Evolutionary conservation across 2,329 filamentous ascomycete genomes (phyloP).

Genomic region (Sordariomycetes sp.): DNA sequence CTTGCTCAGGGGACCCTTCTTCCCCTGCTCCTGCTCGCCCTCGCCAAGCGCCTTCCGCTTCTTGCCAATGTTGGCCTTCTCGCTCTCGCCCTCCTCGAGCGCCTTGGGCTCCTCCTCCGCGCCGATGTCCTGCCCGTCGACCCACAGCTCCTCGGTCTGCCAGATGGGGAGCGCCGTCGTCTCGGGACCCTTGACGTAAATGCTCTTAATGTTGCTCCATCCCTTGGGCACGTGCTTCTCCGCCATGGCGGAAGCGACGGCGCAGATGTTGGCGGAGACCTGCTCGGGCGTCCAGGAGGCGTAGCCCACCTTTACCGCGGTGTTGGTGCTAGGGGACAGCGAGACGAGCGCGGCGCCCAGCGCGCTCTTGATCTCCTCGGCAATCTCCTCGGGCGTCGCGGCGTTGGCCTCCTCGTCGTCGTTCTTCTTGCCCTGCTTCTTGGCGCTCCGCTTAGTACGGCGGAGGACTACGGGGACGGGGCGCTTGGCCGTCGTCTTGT

Average conservation of each 20-base stretch:
- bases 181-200: slow-evolving; percentile 85
- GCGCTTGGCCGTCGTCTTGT: slow-evolving; percentile 68
- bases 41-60: slow-evolving; percentile 32
- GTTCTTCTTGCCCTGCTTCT: slow-evolving; percentile 20
- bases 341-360: slow-evolving; percentile 67
- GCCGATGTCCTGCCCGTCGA: slow-evolving; percentile 62
- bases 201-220: slow-evolving; percentile 71
- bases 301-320: slow-evolving; percentile 66
- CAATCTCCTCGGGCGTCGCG: slow-evolving; percentile 52
- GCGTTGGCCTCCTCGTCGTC: slow-evolving; percentile 21
- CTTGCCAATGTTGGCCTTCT: slow-evolving; percentile 51
- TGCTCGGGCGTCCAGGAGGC: slow-evolving; percentile 63
- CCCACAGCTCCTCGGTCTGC: slow-evolving; percentile 85
- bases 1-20: slow-evolving; percentile 18
- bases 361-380: slow-evolving; percentile 69
- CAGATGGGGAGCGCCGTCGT: slow-evolving; percentile 89
- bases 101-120: slow-evolving; percentile 39
- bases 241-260: slow-evolving; percentile 55
- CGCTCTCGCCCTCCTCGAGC: slow-evolving; percentile 28
- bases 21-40: slow-evolving; percentile 13
- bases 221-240: slow-evolving; percentile 73
- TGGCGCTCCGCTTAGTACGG: slow-evolving; percentile 36
- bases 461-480: slow-evolving; percentile 71
- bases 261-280: slow-evolving; percentile 67
- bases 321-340: slow-evolving; percentile 66